phyloP scores from a whole-genome alignment of 805 yeast species.

The Candida adriatica region DNA sequence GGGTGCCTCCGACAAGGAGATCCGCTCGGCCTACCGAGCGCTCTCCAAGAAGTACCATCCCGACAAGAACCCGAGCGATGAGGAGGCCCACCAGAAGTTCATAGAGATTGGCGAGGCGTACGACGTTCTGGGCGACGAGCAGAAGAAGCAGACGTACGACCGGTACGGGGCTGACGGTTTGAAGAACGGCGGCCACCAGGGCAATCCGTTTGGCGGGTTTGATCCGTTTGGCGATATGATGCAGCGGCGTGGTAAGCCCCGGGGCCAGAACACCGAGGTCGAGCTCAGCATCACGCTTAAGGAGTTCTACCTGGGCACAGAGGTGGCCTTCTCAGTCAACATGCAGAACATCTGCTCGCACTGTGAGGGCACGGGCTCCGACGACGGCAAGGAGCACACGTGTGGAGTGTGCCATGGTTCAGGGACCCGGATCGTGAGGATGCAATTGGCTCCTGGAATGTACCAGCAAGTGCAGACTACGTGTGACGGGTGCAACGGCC shows the following conservation, averaged over 20 bases:
- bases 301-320: constrained; percentile 68
- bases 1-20: constrained; percentile 70
- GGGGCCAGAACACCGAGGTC: constrained; percentile 59
- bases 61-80: constrained; percentile 82
- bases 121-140: constrained; percentile 69
- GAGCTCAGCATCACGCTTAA: constrained; percentile 48
- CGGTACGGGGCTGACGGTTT: constrained; percentile 71
- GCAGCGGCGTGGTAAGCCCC: constrained; percentile 35
- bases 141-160: constrained; percentile 65
- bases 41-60: constrained; percentile 88
- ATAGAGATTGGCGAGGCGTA: constrained; percentile 92
- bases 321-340: constrained; percentile 50
- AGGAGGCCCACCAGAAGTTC: constrained; percentile 78
- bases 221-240: constrained; percentile 64
- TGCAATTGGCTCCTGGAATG: constrained; percentile 88
- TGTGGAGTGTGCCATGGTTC: constrained; percentile 71
- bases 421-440: constrained; percentile 58
- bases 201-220: constrained; percentile 39
- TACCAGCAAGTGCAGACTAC: constrained; percentile 73
- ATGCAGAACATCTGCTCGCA: constrained; percentile 69
- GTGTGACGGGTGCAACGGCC: constrained; percentile 78
- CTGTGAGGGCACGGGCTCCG: constrained; percentile 83
- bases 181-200: constrained; percentile 50
- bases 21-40: constrained; percentile 78
- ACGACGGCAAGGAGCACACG: constrained; percentile 60